Conservation (phyloP, 306 rosid genomes). For the Argentina anserina region DNA sequence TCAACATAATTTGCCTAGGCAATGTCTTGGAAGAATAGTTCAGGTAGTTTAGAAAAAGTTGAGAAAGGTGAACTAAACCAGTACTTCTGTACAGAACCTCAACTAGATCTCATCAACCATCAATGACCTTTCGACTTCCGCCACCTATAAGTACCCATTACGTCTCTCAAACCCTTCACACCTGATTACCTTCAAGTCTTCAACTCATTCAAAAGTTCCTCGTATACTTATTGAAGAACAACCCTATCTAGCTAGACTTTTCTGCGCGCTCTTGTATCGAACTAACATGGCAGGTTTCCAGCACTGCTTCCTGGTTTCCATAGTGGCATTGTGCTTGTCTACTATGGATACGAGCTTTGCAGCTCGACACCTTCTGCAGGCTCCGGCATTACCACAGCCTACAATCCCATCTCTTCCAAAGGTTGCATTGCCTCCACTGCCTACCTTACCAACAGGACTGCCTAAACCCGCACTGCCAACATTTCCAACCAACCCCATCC, state of each 20-base stretch:
- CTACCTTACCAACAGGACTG: constrained; percentile 4
- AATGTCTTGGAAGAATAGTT: not conserved
- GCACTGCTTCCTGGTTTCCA: not conserved
- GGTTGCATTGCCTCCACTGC: constrained; percentile 17
- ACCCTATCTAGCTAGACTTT: not conserved
- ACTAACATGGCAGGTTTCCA: constrained; percentile 18
- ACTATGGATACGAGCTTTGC: constrained; percentile 23
- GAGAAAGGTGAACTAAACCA: constrained; percentile 24
- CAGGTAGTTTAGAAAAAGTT: not conserved
- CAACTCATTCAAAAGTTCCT: not conserved
- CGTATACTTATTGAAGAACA: not conserved
- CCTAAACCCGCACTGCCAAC: constrained; percentile 28
- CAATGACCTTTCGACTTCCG: not conserved
- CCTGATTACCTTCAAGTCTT: too few relatives aligned
- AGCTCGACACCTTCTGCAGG: constrained; percentile 29
- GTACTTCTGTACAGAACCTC: not conserved
- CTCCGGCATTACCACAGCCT: constrained; percentile 28
- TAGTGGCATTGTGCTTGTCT: constrained; percentile 18
- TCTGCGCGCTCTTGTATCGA: not conserved
- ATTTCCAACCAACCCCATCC: constrained; percentile 8
- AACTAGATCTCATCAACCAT: constrained; percentile 22
- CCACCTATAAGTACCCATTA: constrained; percentile 7
- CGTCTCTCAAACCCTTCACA: not conserved
- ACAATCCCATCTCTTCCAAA: constrained; percentile 19
- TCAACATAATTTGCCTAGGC: too few relatives aligned